Evolutionary conservation across 1,284 basidiomycete genomes (phyloP).

Genomic region (Rhodotorula sp.): DNA sequence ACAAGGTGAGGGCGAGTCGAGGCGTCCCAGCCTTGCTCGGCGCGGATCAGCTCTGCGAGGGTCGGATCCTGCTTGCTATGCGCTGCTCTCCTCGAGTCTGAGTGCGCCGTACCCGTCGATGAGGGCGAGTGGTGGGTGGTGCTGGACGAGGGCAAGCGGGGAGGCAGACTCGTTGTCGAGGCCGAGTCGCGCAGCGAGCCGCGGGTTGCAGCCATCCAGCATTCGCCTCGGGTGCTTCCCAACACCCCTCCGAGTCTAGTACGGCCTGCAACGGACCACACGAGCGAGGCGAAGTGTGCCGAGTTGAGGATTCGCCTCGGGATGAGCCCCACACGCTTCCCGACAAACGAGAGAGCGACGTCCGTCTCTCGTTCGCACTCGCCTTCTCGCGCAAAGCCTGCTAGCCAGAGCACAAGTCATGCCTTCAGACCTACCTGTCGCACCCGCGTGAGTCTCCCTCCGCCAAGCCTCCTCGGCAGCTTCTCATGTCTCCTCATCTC

Average conservation of each 20-base stretch:
- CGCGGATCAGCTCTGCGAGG: conserved; percentile 9
- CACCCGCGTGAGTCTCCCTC: background rate
- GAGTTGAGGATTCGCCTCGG: no score
- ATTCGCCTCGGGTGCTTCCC: no score
- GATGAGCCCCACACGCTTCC: no score
- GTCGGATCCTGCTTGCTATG: conserved; percentile 1
- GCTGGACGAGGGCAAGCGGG: no score
- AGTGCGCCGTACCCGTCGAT: background rate
- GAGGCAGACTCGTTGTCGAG: background rate
- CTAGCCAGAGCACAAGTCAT: background rate
- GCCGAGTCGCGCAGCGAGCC: background rate
- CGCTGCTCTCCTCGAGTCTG: no score
- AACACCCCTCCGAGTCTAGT: no score
- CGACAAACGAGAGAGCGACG: no score
- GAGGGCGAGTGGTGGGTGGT: background rate
- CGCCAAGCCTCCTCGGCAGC: no score
- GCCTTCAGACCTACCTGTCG: background rate
- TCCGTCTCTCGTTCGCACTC: background rate
- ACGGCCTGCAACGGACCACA: no score
- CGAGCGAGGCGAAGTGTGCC: no score
- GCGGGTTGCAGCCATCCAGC: no score
- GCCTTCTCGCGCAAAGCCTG: background rate
- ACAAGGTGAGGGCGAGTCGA: background rate
- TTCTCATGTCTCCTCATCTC: no score
- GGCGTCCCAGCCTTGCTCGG: background rate